Base-by-base conservation (phyloP, 352 stramenopile species). In the Stramenopiles sp. region DNA sequence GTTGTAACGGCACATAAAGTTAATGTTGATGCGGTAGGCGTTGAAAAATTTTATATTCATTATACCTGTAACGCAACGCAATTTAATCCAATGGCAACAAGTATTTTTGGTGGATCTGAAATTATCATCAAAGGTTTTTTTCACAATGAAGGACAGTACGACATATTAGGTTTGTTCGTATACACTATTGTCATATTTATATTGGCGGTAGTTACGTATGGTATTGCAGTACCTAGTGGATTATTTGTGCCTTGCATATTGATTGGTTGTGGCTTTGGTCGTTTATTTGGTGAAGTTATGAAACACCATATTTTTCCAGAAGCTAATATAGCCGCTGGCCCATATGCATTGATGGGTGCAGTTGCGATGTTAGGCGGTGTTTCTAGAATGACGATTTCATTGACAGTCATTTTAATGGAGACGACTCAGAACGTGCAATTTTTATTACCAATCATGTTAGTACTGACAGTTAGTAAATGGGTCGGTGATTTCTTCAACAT, bases 391-490 rank as follows among this genome's bases (percentile, higher is more conserved):
- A 98, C 95, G 1, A 98, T 99, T 74, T 97, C 91, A 6, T 86
- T 99, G 0, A 98, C 94, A 0, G 96, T 99, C 43, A 98, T 99
- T 79, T 91, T 99, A 69, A 86, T 98, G 23, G 95, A 99, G 83
- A 95, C 93, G 74, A 98, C 96, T n/a, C 94, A 95, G 32, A 94
- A 98, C 82, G 96, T 98, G 80, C 91, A 98, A 83, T 99, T 97
- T 87, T 92, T 96, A 78, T 86, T 99, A 23, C 95, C 95, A 6
- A 92, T 99, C 63, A 98, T 99, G 95, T 86, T 98, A 63, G 91
- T 93, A 30, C 86, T 99, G 0, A 97, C 99, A 91, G 88, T 92
- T 0, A 94, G 95, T 29, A 86, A 94, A 7, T 97, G 94, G 86
- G 31, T 73, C 30, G 96, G 95, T 73, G 98, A 99, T 86, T 88